Base-by-base conservation (phyloP, 345 rosid species). In the Populus euphratica region DNA sequence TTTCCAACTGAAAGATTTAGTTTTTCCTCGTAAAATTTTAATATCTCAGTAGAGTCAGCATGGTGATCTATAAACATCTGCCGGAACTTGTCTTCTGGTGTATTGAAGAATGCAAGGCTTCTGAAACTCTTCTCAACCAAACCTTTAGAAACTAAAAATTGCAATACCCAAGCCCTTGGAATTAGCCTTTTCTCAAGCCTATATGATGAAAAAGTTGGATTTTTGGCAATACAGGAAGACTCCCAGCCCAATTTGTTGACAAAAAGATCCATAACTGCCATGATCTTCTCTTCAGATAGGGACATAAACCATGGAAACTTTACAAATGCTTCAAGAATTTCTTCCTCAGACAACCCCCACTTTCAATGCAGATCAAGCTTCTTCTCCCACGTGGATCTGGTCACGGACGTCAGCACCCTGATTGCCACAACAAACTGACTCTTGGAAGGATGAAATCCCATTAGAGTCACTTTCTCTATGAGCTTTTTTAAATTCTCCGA, bases 361-460 rank as follows among this genome's bases (percentile, higher is more conserved):
- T 13, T 44, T 11, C 49, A 13, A 44, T 13, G 49, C 49, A 44
- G 17, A 44, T 12, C 49, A 44, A 44, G 49, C 49, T 77, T 78
- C 71, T 33, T 75, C 43, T 59, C 73, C 88, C 85, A 76, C 1
- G 68, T 70, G 17, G 73, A 49, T 65, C 72, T 69, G 7, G 62
- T 76, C 67, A 81, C 18, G 9, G 25, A 2, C 5, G 21, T 14
- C 8, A 69, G 39, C 0, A 85, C 83, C 6, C 44, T 81, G 1
- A 90, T 73, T 1, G 93, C 94, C 39, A 75, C 4, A 47, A 86
- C 85, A 68, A 88, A 88, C 4, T 75, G 81, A 9, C 79, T n/a
- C 50, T 85, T 86, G 65, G 43, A 75, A 2, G 90, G 88, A 38
- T 85, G 68, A 39, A 88, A 86, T 11, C 90, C 94, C 87, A 85